These are phyloP conservation scores for Marasmius tenuissimus DNA, from an alignment of 1,284 basidiomycete species.

Conservation along the genomic window DNA sequence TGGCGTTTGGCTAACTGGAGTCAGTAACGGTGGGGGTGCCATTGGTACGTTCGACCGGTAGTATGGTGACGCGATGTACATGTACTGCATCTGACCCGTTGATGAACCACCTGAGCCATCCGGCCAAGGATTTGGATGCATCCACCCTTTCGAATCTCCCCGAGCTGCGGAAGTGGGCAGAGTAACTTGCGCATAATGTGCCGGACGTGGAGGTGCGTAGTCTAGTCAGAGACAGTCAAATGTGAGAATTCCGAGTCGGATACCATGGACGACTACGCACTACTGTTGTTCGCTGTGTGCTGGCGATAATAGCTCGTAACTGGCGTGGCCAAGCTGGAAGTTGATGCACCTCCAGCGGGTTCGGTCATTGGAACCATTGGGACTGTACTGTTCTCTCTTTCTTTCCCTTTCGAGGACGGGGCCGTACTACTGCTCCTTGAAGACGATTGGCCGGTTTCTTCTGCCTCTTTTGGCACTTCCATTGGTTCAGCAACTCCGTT, in stretches of 20 bases:
- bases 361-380: constrained; percentile 20
- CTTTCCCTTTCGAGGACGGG: constrained; percentile 46
- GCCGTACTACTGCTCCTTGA: constrained; percentile 53
- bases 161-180: constrained; percentile 55
- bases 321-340: constrained; percentile 29
- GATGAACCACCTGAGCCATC: constrained; percentile 28
- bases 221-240: constrained; percentile 19
- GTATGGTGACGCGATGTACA: constrained; percentile 41
- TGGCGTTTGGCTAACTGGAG: background rate
- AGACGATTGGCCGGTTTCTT: constrained; percentile 36
- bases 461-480: constrained; percentile 35
- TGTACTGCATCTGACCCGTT: constrained; percentile 34
- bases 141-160: constrained; percentile 41
- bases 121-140: constrained; percentile 35
- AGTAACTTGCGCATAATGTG: constrained; percentile 34
- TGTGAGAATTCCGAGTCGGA: constrained; percentile 9
- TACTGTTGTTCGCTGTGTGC: constrained; percentile 42
- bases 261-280: constrained; percentile 20
- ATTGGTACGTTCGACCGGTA: constrained; percentile 18
- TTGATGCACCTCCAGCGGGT: constrained; percentile 29
- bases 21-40: background rate
- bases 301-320: constrained; percentile 63
- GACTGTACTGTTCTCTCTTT: constrained; percentile 22
- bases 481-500: constrained; percentile 63
- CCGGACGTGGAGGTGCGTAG: constrained; percentile 33